phyloP scores from a whole-genome alignment of 768 basidiomycete genomes.

The Megacollybia marginata region DNA sequence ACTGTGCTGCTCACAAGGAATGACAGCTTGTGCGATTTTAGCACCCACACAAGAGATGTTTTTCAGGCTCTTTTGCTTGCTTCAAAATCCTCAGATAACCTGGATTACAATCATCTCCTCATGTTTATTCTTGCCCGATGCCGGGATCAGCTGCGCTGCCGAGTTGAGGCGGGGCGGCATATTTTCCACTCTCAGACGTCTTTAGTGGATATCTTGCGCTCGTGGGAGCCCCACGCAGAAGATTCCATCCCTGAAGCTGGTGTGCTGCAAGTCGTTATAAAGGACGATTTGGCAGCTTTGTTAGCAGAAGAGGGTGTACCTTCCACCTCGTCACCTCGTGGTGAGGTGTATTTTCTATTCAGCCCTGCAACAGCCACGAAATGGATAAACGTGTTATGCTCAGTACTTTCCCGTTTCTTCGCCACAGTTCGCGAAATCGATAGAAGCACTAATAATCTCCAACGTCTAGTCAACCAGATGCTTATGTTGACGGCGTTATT shows the following conservation, averaged over 20 bases:
- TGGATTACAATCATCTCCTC: background rate
- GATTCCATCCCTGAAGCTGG: background rate
- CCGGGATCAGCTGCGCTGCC: background rate
- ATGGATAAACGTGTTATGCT: background rate
- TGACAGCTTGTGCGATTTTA: too few species aligned
- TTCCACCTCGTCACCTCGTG: too few species aligned
- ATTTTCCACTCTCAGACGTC: too few species aligned
- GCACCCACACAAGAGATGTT: background rate
- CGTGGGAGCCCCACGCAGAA: background rate
- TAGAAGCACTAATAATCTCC: background rate
- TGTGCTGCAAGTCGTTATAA: too few species aligned
- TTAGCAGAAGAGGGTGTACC: too few species aligned
- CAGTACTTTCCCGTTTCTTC: background rate
- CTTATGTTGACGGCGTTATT: background rate
- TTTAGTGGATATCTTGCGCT: background rate
- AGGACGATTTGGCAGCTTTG: too few species aligned
- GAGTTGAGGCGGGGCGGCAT: too few species aligned
- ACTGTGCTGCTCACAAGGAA: background rate
- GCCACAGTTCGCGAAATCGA: background rate
- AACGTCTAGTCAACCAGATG: background rate
- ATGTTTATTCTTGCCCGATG: background rate
- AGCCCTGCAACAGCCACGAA: background rate
- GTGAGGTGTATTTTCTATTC: background rate
- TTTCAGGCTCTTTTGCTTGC: background rate
- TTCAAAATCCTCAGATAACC: background rate